Evolutionary conservation across 1,284 basidiomycete species (phyloP).

Genomic region (Trichosporon asahii): DNA sequence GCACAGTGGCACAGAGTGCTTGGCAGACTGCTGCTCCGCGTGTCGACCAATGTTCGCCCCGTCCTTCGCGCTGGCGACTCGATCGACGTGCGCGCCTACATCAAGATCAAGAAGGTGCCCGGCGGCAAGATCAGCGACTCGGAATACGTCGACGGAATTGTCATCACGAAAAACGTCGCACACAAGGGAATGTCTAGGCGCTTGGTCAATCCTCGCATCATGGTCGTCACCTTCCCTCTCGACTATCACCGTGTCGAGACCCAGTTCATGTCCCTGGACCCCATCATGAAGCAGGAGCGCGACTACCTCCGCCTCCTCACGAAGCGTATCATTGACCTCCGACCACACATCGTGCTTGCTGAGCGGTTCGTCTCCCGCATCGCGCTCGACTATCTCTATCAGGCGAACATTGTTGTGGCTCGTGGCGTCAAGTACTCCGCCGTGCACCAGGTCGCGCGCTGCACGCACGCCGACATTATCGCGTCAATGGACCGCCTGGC

Average conservation of each 20-base stretch:
- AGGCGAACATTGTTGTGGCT: conserved; percentile 86
- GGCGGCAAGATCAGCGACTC: conserved; percentile 88
- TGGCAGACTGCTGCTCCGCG: conserved; percentile 59
- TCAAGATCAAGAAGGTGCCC: conserved; percentile 98
- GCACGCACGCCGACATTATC: conserved; percentile 93
- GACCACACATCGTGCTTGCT: conserved; percentile 89
- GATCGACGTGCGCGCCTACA: conserved; percentile 90
- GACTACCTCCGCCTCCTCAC: conserved; percentile 90
- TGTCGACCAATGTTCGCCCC: conserved; percentile 48
- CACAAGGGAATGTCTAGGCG: conserved; percentile 68
- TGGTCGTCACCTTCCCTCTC: conserved; percentile 92
- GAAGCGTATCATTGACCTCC: conserved; percentile 78
- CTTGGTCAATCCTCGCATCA: conserved; percentile 69
- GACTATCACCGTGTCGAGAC: conserved; percentile 93
- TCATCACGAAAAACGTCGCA: conserved; percentile 96
- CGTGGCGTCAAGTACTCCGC: conserved; percentile 84
- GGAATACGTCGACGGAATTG: conserved; percentile 94
- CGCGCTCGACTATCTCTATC: conserved; percentile 83
- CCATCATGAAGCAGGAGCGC: conserved; percentile 88
- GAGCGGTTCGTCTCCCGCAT: conserved; percentile 88
- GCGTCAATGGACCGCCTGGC: conserved; percentile 93
- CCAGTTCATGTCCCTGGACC: conserved; percentile 89
- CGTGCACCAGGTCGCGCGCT: conserved; percentile 80
- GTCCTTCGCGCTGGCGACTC: conserved; percentile 62
- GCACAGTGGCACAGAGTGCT: conserved; percentile 82